Evolutionary conservation across 192 early-diverging fungal genomes (phyloP), one percentile per base, ranked within the genome.

Genomic region (Chytriomyces sp.): DNA sequence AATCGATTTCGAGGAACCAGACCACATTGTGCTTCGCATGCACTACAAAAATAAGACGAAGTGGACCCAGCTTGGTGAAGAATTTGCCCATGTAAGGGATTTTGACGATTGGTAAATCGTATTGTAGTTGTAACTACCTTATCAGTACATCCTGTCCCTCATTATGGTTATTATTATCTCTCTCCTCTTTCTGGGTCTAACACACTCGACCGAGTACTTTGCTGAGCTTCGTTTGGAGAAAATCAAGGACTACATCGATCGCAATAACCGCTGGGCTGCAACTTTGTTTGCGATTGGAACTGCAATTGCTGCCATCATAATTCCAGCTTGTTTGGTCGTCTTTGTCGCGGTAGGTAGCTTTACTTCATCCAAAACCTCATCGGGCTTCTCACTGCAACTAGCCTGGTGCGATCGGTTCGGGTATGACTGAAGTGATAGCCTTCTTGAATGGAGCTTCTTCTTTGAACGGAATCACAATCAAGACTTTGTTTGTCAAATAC

Each of bases 1-100:
- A 12, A 80, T 80, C 58, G 79, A 79, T 32, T 80, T 78, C 55
- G 79, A 80, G 65, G 76, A 80, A 52, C 79, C 79, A 37, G 79
- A 77, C 59, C 59, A 63, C 59, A 30, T 22, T 12, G 56, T 70
- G n/a, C 72, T 78, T n/a, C 75, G 76, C 4, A 12, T 39, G 32
- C 76, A 77, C 65, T 80, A 77, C 58, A 28, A 30, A 26, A 33
- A 56, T 3, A 66, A 77, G 41, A 52, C 62, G 57, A 37, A 37
- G 19, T 63, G 17, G 59, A 41, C 38, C 10, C 22, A 14, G 31
- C 17, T 70, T 22, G 31, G 56, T 6, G 7, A 26, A 22, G 32
- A 52, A 5, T 22, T 72, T 10, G 39, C 19, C 12, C 17, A 40
- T 59, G 32, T 59, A 22, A 22, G 25, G n/a, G n/a, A n/a, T n/a